Base-by-base conservation (phyloP, 805 yeast species). In the Tetrapisispora iriomotensis region DNA sequence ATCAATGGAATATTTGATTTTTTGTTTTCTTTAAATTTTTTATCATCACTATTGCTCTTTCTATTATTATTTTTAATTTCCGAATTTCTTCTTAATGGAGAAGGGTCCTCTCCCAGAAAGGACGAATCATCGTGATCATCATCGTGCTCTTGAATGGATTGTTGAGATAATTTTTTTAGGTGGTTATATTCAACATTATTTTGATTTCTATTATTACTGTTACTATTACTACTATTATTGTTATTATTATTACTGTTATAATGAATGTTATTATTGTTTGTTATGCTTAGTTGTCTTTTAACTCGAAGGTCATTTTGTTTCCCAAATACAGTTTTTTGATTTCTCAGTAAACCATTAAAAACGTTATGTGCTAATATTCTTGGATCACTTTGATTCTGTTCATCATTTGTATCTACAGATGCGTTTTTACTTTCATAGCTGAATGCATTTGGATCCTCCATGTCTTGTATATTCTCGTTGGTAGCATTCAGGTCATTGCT, bases 361-460 rank as follows among this genome's bases (percentile, higher is more conserved):
- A 53, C 54, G 4, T 49, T 48, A 18, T 50, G 46, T 6, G 58
- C 58, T 18, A 48, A 54, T n/a, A 44, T 38, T 5, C 54, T 56
- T 8, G 56, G 56, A 34, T 51, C 56, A 15, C 46, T 43, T 20
- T 50, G 15, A 32, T 15, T 22, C 3, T 13, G 13, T 5, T 20
- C 26, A 14, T 22, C 14, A 12, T n/a, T 5, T 3, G 7, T 14
- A 4, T 37, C 31, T 12, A 10, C 25, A 15, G 8, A 15, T 5
- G 20, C 17, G 4, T 14, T 21, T n/a, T 27, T 28, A 14, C 12
- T 25, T n/a, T 18, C 22, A 10, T 23, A 19, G 17, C 28, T 23
- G 6, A 24, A 8, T 23, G 6, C 35, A 14, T 32, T 32, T 32
- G 35, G 23, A 32, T 24, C 26, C 10, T n/a, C n/a, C n/a, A n/a